Evolutionary conservation across 257 asterid species (phyloP), one percentile per base, ranked within the genome.

Genomic region (Nicotiana attenuata): DNA sequence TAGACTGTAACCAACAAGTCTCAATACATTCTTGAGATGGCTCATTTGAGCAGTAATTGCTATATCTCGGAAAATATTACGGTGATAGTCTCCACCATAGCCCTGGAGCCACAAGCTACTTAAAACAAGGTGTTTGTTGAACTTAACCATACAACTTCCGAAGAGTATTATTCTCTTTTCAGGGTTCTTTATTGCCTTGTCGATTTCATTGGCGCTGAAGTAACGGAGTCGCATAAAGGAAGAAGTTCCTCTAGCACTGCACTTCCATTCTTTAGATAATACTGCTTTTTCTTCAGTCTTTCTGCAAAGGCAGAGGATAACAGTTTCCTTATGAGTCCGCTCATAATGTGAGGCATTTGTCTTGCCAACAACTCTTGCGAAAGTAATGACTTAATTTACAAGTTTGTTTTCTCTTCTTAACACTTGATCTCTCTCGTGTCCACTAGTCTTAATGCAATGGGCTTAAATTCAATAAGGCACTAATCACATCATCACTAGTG

Each of bases 21-120:
- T 71, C 52, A 77, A 11, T 17, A 83, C 79, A 53, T 83, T 68
- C 63, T 56, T 78, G 63, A 33, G 82, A 31, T 68, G 83, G 31
- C 83, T 67, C 86, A 83, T 41, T 7, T 79, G 83, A 45, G 85
- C 77, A 10, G 41, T 50, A 11, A 82, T 77, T 13, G 67, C 82
- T 52, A 82, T 52, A 26, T 82, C 82, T 2, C 82, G 78, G 41
- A 76, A 76, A 29, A 73, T 41, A 31, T 26, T 35, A 35, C 7
- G 41, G 41, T 35, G 8, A 35, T 35, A 35, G 0, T 31, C 33
- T 31, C 33, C 33, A 31, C 33, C n/a, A n/a, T n/a, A n/a, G n/a
- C 5, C 35, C 35, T 31, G 35, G 35, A 3, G 41, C 41, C 1
- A 35, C 1, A 5, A 35, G 1, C 41, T 35, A 5, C 1, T 35